A percentile compares a stretch with the other conserved stretches of the same genome.
These are phyloP conservation scores for Hordeum marinum DNA, from an alignment of 176 grass and related monocot genomes.

Conservation along the genomic window DNA sequence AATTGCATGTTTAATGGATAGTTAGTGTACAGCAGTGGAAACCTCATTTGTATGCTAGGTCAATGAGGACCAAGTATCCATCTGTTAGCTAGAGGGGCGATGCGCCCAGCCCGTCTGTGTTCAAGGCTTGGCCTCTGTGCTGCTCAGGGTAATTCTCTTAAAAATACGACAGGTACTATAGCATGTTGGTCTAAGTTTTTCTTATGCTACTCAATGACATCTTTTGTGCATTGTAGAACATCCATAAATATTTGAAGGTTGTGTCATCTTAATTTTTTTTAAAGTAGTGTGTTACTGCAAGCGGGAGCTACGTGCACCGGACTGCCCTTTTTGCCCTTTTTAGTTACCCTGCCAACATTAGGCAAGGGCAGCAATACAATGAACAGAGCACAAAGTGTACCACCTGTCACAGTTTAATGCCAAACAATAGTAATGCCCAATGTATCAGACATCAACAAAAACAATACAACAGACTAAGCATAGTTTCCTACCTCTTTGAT, in stretches of 20 bases:
- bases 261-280: too few species aligned
- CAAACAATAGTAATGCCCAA: not conserved
- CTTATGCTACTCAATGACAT: not conserved
- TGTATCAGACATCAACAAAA: not conserved
- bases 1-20: not conserved
- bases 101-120: too few species aligned
- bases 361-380: not conserved
- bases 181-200: too few species aligned
- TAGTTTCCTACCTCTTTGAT: slow-evolving; percentile 61
- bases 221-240: not conserved
- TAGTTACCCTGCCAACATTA: not conserved
- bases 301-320: too few species aligned
- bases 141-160: too few species aligned
- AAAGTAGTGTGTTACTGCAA: too few species aligned
- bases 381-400: not conserved
- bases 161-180: too few species aligned
- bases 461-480: not conserved
- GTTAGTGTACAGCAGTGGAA: not conserved
- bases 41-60: not conserved
- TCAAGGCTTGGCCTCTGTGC: too few species aligned
- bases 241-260: not conserved
- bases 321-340: too few species aligned
- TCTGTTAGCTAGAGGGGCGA: too few species aligned
- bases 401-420: not conserved
- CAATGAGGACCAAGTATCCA: too few species aligned